phyloP scores from a whole-genome alignment of 345 rosid species.

The Eucalyptus marginata region DNA sequence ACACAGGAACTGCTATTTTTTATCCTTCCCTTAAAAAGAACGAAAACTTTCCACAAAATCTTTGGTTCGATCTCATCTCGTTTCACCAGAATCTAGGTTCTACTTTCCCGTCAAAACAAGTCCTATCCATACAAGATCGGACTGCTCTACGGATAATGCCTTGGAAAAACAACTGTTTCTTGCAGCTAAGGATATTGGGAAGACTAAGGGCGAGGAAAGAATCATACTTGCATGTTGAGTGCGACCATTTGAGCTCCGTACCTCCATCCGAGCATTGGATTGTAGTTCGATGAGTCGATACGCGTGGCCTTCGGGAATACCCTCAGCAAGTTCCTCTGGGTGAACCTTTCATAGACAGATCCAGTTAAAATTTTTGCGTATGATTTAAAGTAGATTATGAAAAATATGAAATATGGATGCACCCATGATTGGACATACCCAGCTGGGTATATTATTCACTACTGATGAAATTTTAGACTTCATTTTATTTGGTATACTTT shows the following conservation, averaged over 20 bases:
- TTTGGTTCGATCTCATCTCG: not conserved
- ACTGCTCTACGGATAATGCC: not conserved
- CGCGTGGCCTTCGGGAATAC: conserved; percentile 26
- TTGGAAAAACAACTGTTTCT: not conserved
- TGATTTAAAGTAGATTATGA: not conserved
- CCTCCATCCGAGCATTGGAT: conserved; percentile 28
- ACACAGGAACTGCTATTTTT: not conserved
- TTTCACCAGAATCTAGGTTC: not conserved
- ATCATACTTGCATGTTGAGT: conserved; percentile 30
- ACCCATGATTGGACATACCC: not conserved
- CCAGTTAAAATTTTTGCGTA: not conserved
- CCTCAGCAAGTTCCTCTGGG: conserved; percentile 27
- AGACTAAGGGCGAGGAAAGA: not conserved
- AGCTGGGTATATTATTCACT: not conserved
- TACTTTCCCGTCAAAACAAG: not conserved
- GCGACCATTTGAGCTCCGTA: conserved; percentile 50
- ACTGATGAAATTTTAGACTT: not conserved
- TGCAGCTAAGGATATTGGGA: not conserved
- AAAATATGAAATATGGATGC: not conserved
- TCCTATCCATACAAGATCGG: not conserved
- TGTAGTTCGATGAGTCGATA: conserved; percentile 22
- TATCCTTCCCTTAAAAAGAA: not conserved
- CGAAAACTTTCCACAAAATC: not conserved
- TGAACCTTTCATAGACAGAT: conserved; percentile 9
- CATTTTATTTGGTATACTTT: not conserved